phyloP scores from a whole-genome alignment of 306 rosid genomes.

The Lathyrus sativus region DNA sequence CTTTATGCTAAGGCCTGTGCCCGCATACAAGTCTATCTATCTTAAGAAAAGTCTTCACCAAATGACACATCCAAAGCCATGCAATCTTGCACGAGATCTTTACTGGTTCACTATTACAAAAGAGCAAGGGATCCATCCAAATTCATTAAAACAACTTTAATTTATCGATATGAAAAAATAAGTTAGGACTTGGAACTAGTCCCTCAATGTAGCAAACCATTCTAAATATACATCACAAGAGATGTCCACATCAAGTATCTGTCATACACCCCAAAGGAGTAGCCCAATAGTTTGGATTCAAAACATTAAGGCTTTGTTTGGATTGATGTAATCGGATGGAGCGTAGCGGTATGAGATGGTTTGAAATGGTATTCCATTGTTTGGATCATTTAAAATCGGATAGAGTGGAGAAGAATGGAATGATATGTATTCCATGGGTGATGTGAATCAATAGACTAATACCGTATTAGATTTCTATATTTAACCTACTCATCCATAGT shows the following conservation, averaged over 20 bases:
- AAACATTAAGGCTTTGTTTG: too few relatives aligned
- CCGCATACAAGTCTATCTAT: not conserved
- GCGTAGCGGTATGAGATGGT: too few relatives aligned
- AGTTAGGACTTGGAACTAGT: not conserved
- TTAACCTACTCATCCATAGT: too few relatives aligned
- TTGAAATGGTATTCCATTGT: too few relatives aligned
- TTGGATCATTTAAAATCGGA: too few relatives aligned
- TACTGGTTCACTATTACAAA: not conserved
- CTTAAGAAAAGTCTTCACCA: not conserved
- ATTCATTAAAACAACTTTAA: conserved; percentile 7
- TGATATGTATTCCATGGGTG: too few relatives aligned
- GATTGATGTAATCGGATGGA: too few relatives aligned
- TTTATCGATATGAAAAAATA: not conserved
- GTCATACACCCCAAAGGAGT: not conserved
- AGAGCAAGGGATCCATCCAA: conserved; percentile 12
- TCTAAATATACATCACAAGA: not conserved
- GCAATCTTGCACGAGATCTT: not conserved
- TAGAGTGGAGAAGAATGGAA: too few relatives aligned
- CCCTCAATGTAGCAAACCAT: not conserved
- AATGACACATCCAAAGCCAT: not conserved
- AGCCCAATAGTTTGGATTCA: not conserved
- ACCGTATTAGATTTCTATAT: too few relatives aligned
- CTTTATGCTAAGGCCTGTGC: not conserved
- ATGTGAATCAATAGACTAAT: too few relatives aligned
- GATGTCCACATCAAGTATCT: not conserved